Base-by-base conservation (phyloP, 352 stramenopile species). In the Globisporangium canariense region DNA sequence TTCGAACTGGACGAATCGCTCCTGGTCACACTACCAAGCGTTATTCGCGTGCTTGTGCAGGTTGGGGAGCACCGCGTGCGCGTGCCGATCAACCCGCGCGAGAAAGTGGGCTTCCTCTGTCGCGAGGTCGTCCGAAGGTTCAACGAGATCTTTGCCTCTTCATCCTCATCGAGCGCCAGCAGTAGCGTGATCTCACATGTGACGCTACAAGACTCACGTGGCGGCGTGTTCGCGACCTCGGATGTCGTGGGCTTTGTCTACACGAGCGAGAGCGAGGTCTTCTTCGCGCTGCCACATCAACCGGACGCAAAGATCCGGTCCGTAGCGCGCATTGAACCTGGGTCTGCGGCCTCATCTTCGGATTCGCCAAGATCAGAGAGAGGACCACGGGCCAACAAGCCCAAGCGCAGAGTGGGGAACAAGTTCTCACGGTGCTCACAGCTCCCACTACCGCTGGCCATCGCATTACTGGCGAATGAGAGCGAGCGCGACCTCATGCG, bases 401-500 rank as follows among this genome's bases (percentile, higher is more conserved):
- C 6, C 14, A 55, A 52, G 6, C 58, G 2, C 14, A 63, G 49
- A 34, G 18, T 40, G 6, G 62, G 58, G 5, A 43, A 30, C 34
- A 70, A 65, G 47, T 71, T 70, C 34, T 52, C 58, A 0, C 62
- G 63, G 13, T 88, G 68, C 32, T 88, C 79, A 51, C 83, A 81
- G 66, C 36, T 91, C 1, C 82, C 82, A 16, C 58, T 91, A 1
- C 79, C 82, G 20, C 72, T 91, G 13, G 78, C 62, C 1, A 72
- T 89, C 34, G 78, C 77, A 18, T 65, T 91, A 30, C 74, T 91
- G 8, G 79, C 82, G n/a, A 91, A 89, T 55, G 82, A 87, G 55
- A 78, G 58, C 7, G 79, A 91, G 58, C 73, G 79, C 1, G 71
- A 87, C 3, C 68, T 90, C 28, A 69, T 88, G 36, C 67, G 63